Base-by-base conservation (phyloP, 352 stramenopile genomes). In the Phytophthora ramorum region DNA sequence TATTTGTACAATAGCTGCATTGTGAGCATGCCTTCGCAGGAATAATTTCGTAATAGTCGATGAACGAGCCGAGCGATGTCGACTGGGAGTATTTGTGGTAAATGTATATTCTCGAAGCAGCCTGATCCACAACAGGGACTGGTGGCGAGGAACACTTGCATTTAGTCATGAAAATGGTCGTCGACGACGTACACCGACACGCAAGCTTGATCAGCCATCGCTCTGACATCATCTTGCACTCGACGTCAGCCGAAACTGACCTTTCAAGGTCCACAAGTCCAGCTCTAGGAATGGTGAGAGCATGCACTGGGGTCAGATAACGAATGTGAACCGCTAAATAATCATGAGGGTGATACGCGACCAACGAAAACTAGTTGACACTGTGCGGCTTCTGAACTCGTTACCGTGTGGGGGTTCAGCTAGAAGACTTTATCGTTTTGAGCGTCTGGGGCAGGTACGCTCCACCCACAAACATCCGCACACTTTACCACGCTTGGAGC, bases 1-100 rank as follows among this genome's bases (percentile, higher is more conserved):
- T 52, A 22, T 32, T 54, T 66, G 58, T 66, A 66, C 17, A 43
- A 49, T 66, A 66, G 14, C 47, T 66, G 34, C 49, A 58, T 47
- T 44, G 46, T 32, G 38, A 43, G 54, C 24, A 24, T 53, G 32
- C 10, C 28, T 49, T 40, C 10, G 24, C 52, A 59, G 52, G 20
- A 43, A 50, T 28, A 49, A 41, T 50, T 48, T 58, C 35, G 51
- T 47, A 63, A 55, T 63, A 56, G 34, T 49, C 17, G 56, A 37
- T 55, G 45, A 47, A 54, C 30, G 37, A 22, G 40, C 16, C 16
- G 10, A 7, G 16, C 13, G 30, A n/a, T 28, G 17, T 22, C 41
- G 9, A 7, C 41, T 28, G n/a, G 41, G 7, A n/a, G 7, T 16
- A 16, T 16, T 38, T 24, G 22, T 24, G 22, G 22, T n/a, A n/a